phyloP scores from a whole-genome alignment of 805 yeast genomes.

The Hanseniaspora lindneri region DNA sequence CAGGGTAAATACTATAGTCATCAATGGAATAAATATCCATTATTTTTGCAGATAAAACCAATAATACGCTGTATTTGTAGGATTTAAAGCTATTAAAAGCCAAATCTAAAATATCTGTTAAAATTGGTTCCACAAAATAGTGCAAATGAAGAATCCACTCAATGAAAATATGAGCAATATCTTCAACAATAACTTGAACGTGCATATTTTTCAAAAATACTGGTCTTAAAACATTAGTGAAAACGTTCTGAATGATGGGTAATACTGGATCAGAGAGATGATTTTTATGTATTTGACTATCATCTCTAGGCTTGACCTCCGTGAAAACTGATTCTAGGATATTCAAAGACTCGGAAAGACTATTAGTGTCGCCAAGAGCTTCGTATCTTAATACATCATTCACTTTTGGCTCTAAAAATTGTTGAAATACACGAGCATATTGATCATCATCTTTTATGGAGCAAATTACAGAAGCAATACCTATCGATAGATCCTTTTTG shows the following conservation, averaged over 20 bases:
- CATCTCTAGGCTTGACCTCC: slow-evolving; percentile 14
- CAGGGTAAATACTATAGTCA: slow-evolving; percentile 4
- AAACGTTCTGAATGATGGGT: slow-evolving; percentile 3
- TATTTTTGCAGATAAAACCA: slow-evolving; percentile 81
- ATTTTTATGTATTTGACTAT: not conserved
- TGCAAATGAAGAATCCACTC: slow-evolving; percentile 8
- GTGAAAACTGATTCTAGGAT: slow-evolving; percentile 8
- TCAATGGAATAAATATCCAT: slow-evolving; percentile 45
- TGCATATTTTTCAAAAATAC: not conserved
- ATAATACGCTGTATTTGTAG: slow-evolving; percentile 65
- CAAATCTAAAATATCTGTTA: slow-evolving; percentile 53
- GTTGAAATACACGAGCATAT: not conserved
- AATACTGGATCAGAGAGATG: slow-evolving; percentile 5
- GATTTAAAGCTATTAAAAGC: slow-evolving; percentile 58
- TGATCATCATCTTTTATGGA: slow-evolving; percentile 3
- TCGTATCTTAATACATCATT: not conserved
- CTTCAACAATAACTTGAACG: slow-evolving; percentile 5
- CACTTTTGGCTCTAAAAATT: slow-evolving; percentile 3
- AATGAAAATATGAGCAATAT: not conserved
- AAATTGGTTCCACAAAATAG: slow-evolving; percentile 33
- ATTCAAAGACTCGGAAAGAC: not conserved
- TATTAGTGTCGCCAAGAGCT: not conserved
- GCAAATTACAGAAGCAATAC: slow-evolving; percentile 35
- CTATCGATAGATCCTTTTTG: slow-evolving; percentile 81
- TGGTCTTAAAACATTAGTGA: slow-evolving; percentile 8